Conservation (phyloP, 441 rosid species). For the Gossypium gossypioides region DNA sequence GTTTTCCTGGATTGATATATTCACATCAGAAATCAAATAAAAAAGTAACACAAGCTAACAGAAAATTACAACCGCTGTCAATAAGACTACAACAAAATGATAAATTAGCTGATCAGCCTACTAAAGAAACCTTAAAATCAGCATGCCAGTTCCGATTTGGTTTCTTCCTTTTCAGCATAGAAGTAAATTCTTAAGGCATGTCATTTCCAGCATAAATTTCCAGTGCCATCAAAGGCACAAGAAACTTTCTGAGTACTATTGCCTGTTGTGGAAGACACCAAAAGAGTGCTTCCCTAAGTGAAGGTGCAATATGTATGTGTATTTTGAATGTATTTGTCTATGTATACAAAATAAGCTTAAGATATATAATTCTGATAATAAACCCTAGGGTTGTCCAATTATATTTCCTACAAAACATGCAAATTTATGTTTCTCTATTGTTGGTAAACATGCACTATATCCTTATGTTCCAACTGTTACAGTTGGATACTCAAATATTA, state of each 20-base stretch:
- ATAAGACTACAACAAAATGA: neutral
- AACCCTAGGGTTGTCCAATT: neutral
- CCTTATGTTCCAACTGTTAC: neutral
- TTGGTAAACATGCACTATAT: neutral
- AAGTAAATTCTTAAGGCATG: neutral
- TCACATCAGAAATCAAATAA: neutral
- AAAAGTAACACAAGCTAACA: neutral
- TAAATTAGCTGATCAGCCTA: neutral
- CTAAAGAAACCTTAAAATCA: neutral
- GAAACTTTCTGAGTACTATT: neutral
- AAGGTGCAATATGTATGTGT: neutral
- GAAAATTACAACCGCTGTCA: neutral
- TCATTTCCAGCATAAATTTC: neutral
- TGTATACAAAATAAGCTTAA: neutral
- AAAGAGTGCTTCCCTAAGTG: neutral
- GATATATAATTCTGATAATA: neutral
- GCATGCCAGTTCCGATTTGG: neutral
- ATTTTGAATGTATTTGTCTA: neutral
- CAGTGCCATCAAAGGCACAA: neutral
- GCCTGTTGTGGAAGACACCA: neutral
- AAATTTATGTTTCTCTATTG: neutral
- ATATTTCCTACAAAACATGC: neutral
- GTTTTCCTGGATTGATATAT: constrained; percentile 41
- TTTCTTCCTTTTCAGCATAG: neutral
- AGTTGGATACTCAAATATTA: neutral